Evolutionary conservation across 192 early-diverging fungal species (phyloP).

Genomic region (Coemansia umbellata): DNA sequence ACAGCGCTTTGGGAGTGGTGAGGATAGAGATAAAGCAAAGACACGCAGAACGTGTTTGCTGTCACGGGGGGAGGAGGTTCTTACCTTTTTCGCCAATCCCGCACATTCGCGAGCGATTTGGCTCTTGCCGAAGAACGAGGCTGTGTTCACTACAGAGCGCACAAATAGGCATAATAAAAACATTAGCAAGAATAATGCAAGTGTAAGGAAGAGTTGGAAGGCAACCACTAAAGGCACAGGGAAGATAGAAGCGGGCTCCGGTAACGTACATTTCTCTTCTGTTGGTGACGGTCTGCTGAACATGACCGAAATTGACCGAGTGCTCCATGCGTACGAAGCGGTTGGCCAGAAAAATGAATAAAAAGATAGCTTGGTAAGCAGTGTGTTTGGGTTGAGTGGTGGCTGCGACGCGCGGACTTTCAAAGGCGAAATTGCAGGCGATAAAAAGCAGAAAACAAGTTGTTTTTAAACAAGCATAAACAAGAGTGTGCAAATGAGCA

Average conservation of each 20-base stretch:
- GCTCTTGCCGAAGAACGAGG: conserved; percentile 78
- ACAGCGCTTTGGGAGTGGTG: too few species aligned
- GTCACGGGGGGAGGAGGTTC: conserved; percentile 7
- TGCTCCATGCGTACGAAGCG: conserved; percentile 32
- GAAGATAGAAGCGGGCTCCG: not conserved
- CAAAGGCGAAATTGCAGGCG: conserved; percentile 7
- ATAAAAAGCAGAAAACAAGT: conserved; percentile 5
- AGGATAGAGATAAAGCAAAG: too few species aligned
- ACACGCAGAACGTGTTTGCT: too few species aligned
- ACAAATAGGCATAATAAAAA: not conserved
- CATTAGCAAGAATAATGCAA: conserved; percentile 1
- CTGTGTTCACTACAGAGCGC: conserved; percentile 47
- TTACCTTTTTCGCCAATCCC: conserved; percentile 91
- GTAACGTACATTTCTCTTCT: conserved; percentile 49
- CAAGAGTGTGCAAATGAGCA: conserved; percentile 1
- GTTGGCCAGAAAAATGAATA: conserved; percentile 5
- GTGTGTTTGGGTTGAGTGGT: not conserved
- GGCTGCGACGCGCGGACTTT: conserved; percentile 1
- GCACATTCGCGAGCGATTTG: conserved; percentile 87
- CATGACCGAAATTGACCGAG: conserved; percentile 34
- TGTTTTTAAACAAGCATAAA: not conserved
- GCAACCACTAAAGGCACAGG: not conserved
- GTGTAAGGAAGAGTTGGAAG: not conserved
- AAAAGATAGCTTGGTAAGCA: too few species aligned
- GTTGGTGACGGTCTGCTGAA: conserved; percentile 48